phyloP scores from a whole-genome alignment of 352 stramenopile species.

The Pythium chondricola region DNA sequence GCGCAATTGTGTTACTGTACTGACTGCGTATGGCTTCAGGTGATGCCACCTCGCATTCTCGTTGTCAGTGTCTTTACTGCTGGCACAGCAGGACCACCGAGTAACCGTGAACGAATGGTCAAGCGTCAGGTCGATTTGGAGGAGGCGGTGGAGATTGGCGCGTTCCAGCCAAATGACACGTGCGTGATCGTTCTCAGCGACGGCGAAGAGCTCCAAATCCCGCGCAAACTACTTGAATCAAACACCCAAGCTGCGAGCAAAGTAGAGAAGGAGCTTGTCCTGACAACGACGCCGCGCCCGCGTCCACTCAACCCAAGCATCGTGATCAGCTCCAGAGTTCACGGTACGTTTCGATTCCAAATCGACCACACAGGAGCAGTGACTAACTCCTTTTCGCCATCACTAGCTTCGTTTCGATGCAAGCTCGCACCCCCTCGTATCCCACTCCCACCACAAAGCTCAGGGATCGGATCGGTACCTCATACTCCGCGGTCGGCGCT shows the following conservation, averaged over 20 bases:
- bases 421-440: slow-evolving; percentile 23
- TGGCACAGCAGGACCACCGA: slow-evolving; percentile 16
- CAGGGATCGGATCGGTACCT: slow-evolving; percentile 3
- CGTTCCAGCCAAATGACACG: slow-evolving; percentile 46
- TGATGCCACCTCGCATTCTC: slow-evolving; percentile 18
- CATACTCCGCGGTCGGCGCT: slow-evolving; percentile 36
- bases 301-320: slow-evolving; percentile 46
- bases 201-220: slow-evolving; percentile 65
- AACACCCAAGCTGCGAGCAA: slow-evolving; percentile 32
- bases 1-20: too few relatives aligned
- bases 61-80: slow-evolving; percentile 49
- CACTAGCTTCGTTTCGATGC: slow-evolving; percentile 48
- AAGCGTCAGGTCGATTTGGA: slow-evolving; percentile 54
- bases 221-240: slow-evolving; percentile 37
- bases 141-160: slow-evolving; percentile 43
- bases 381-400: background rate
- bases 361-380: background rate
- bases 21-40: too few relatives aligned
- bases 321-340: slow-evolving; percentile 47
- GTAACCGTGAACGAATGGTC: slow-evolving; percentile 39
- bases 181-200: slow-evolving; percentile 69
- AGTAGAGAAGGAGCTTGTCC: slow-evolving; percentile 42
- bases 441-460: slow-evolving; percentile 36
- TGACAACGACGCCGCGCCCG: slow-evolving; percentile 44
- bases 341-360: slow-evolving; percentile 22